Evolutionary conservation across 352 stramenopile species (phyloP), one percentile per base, ranked within the genome.

Genomic region (Phytopythium oedochilum): DNA sequence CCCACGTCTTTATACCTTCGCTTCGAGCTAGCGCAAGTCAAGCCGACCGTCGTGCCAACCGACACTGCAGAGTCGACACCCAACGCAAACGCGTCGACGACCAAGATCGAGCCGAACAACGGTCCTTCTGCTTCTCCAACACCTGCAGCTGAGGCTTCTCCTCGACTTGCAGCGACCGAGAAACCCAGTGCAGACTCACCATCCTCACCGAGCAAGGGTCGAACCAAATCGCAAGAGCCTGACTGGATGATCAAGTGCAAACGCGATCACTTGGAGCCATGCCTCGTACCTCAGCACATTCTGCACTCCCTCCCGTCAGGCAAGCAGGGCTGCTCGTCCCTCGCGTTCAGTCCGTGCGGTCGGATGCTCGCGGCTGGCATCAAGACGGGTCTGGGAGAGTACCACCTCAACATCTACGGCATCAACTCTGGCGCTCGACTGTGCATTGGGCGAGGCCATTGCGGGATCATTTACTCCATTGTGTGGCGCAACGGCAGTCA

Each of bases 261-360:
- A 20, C 66, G 75, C 11, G 53, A 71, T 26, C 8, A 38, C 2
- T 59, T 55, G 0, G 81, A 89, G 38, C 48, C 70, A 17, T 87
- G 81, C 48, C 56, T 91, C 8, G 63, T 89, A 15, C 78, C 78
- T 29, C 67, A 84, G 22, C 70, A 75, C 6, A 64, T 88, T 1
- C 48, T 91, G 14, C 75, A 71, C 32, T 78, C 73, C 1, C 59
- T 91, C 3, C 66, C 66, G 6, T 80, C 76, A 2, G 78, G 74
- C 3, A 76, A 80, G 35, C 70, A 70, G 42, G 81, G 81, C 26
- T 89, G 78, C 32, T 86, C 73, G 3, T 63, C 66, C 20, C 12
- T 89, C n/a, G 59, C 59, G 8, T 91, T 91, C 68, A 88, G 76
- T 59, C 65, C 67, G 1, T 83, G 75, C 35, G 78, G 78, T 6